A percentile compares a stretch with the other conserved stretches of the same genome.
phyloP scores from a whole-genome alignment of 1,284 basidiomycete species.

The Chalciporus sp. region DNA sequence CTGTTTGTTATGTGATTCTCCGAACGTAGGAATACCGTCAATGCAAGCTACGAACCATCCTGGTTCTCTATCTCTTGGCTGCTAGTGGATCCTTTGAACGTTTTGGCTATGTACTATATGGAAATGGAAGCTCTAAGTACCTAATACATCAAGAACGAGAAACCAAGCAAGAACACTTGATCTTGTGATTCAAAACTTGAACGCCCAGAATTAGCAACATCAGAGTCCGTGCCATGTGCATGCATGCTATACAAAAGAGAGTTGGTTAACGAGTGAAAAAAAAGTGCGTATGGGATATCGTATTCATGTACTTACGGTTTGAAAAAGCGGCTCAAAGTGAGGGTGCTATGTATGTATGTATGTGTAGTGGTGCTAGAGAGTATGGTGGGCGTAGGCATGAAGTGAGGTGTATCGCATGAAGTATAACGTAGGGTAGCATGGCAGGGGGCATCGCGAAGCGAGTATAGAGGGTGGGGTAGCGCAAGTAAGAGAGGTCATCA shows the following conservation, averaged over 20 bases:
- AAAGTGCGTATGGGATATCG: slow-evolving; percentile 7
- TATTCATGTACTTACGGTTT: slow-evolving; percentile 5
- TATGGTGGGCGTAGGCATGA: background rate
- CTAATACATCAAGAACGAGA: no score
- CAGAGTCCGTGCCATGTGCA: background rate
- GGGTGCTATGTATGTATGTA: background rate
- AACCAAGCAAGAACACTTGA: no score
- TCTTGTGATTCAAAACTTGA: no score
- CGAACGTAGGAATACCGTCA: no score
- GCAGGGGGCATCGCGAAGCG: slow-evolving; percentile 9
- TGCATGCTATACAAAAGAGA: background rate
- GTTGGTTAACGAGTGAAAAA: slow-evolving; percentile 12
- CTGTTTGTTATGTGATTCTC: no score
- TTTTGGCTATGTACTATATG: no score
- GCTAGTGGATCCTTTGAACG: no score
- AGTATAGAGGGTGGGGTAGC: background rate
- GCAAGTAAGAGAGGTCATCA: background rate
- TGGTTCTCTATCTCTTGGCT: no score
- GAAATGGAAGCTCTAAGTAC: no score
- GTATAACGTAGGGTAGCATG: background rate
- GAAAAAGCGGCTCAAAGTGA: background rate
- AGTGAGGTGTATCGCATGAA: slow-evolving; percentile 13
- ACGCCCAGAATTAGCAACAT: background rate
- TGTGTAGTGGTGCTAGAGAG: slow-evolving; percentile 8
- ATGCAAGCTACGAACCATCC: no score